A percentile compares a stretch with the other conserved stretches of the same genome.
phyloP scores from a whole-genome alignment of 192 early-diverging fungal genomes.

The Umbelopsis vinacea region DNA sequence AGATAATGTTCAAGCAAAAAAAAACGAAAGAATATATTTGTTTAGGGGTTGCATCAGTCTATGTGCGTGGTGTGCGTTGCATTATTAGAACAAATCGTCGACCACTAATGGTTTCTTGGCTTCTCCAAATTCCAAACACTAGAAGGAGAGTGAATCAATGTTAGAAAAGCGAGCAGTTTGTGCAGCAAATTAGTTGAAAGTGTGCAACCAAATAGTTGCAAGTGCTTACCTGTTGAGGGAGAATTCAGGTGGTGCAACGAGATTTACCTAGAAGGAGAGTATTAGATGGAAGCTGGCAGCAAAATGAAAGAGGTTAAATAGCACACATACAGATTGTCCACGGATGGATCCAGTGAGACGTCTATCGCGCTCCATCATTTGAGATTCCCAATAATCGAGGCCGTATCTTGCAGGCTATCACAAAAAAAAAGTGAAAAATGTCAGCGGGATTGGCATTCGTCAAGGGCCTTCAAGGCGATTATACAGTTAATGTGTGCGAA shows the following conservation, averaged over 20 bases:
- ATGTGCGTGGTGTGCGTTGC: constrained; percentile 20
- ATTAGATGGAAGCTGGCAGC: background rate
- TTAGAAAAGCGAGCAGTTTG: no score
- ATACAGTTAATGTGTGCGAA: constrained; percentile 24
- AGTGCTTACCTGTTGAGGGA: constrained; percentile 53
- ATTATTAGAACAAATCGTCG: background rate
- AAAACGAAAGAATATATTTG: constrained; percentile 11
- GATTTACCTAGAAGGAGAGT: constrained; percentile 33
- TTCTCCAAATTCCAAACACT: constrained; percentile 74
- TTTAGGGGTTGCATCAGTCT: constrained; percentile 11
- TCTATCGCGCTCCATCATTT: constrained; percentile 81
- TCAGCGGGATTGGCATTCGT: background rate
- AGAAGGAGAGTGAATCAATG: no score
- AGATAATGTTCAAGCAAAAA: background rate
- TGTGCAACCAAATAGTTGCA: background rate
- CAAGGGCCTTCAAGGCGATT: background rate
- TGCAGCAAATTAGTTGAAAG: no score
- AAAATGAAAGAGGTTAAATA: background rate
- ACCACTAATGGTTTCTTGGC: constrained; percentile 33
- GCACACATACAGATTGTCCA: constrained; percentile 60
- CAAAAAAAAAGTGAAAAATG: background rate
- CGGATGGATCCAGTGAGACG: constrained; percentile 72
- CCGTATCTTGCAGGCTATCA: constrained; percentile 62
- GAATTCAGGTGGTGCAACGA: constrained; percentile 66
- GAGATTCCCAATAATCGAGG: constrained; percentile 74